Evolutionary conservation across 495 filamentous ascomycete species (phyloP).

Genomic region (Baudoinia panamericana): DNA sequence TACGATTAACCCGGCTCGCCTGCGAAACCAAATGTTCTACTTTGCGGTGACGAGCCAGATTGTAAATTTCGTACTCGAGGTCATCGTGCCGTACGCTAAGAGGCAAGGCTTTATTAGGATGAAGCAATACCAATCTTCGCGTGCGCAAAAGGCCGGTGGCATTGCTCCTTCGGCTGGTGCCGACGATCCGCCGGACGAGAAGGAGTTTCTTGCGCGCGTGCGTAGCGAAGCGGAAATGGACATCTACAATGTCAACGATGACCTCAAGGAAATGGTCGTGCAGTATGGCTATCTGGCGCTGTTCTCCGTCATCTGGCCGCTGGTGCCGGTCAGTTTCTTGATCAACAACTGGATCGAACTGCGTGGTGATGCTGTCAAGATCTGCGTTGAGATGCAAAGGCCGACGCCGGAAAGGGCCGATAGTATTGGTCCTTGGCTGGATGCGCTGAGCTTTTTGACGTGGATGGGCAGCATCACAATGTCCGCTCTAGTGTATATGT

Average conservation of each 20-base stretch:
- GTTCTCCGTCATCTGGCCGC: constrained; percentile 86
- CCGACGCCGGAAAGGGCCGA: constrained; percentile 80
- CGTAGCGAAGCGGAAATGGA: constrained; percentile 76
- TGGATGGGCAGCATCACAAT: constrained; percentile 86
- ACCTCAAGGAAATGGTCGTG: constrained; percentile 89
- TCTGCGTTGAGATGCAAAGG: constrained; percentile 75
- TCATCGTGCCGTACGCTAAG: constrained; percentile 74
- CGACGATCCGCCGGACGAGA: constrained; percentile 59
- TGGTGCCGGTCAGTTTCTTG: constrained; percentile 77
- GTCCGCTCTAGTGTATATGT: constrained; percentile 76
- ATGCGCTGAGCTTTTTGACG: constrained; percentile 70
- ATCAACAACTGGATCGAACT: constrained; percentile 96
- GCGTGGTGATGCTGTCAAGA: constrained; percentile 86
- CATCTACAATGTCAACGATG: constrained; percentile 74
- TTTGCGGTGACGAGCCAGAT: constrained; percentile 93
- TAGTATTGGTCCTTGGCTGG: constrained; percentile 90
- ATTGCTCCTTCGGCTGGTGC: constrained; percentile 22
- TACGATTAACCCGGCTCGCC: constrained; percentile 67
- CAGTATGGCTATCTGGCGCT: constrained; percentile 84
- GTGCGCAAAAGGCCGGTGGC: constrained; percentile 37
- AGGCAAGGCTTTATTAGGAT: constrained; percentile 59
- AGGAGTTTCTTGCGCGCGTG: constrained; percentile 62
- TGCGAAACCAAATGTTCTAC: constrained; percentile 90
- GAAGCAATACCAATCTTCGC: constrained; percentile 52
- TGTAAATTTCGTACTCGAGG: constrained; percentile 75